Conservation (phyloP, 2,329 filamentous ascomycete species). For the Cercospora beticola region DNA sequence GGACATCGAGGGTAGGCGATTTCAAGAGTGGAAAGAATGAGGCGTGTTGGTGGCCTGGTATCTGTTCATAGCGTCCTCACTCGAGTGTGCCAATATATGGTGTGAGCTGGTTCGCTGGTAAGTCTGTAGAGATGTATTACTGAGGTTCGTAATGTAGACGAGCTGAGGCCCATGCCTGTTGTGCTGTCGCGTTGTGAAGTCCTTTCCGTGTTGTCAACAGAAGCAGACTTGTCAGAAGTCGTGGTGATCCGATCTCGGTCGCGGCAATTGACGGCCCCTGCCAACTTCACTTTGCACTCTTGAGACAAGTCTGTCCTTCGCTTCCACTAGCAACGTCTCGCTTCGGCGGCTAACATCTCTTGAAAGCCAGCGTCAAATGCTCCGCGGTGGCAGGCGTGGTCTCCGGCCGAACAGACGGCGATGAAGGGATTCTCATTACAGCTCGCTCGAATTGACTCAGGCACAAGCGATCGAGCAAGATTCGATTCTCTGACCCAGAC, state of each 20-base stretch:
- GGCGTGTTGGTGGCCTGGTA: neutral
- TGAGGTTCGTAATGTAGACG: no score
- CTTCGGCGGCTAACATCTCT: neutral
- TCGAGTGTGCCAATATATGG: neutral
- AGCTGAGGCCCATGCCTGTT: neutral
- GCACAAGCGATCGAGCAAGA: neutral
- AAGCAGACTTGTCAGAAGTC: neutral
- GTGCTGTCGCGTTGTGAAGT: neutral
- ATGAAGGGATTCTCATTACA: neutral
- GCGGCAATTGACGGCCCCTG: neutral
- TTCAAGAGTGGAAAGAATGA: conserved; percentile 5
- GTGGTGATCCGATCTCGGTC: neutral
- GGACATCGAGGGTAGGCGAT: conserved; percentile 28
- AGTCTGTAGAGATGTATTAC: neutral
- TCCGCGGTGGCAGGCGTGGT: neutral
- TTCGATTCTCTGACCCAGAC: neutral
- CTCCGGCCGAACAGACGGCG: neutral
- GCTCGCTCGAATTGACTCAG: neutral
- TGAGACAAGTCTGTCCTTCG: neutral
- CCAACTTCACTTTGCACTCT: neutral
- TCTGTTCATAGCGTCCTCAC: neutral
- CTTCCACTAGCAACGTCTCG: neutral
- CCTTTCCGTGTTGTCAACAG: neutral
- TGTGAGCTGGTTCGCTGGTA: neutral
- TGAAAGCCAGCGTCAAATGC: neutral